Evolutionary conservation across 306 rosid genomes (phyloP).

Genomic region (Citrullus mucosospermus): DNA sequence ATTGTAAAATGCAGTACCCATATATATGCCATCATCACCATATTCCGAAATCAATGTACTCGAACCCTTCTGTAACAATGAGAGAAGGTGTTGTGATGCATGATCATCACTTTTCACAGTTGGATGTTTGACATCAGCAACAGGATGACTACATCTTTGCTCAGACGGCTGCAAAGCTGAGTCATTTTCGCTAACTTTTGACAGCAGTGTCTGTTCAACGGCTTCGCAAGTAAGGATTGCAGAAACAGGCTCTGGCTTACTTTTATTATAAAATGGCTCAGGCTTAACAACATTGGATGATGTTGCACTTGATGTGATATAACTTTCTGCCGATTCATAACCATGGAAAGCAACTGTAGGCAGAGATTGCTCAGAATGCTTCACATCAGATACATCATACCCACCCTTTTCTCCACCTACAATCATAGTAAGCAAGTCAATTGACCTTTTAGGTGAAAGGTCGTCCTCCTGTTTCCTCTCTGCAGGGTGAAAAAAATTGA

Average conservation of each 20-base stretch:
- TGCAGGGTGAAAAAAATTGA: slow-evolving; percentile 22
- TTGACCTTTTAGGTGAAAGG: slow-evolving; percentile 40
- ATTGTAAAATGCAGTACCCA: slow-evolving; percentile 21
- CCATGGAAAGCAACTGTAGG: slow-evolving; percentile 29
- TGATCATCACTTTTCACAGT: slow-evolving; percentile 40
- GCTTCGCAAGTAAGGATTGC: slow-evolving; percentile 89
- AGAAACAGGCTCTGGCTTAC: slow-evolving; percentile 40
- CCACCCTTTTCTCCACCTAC: slow-evolving; percentile 64
- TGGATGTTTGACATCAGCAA: slow-evolving; percentile 31
- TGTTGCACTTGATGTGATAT: slow-evolving; percentile 21
- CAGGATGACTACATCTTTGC: slow-evolving; percentile 30
- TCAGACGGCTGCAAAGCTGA: slow-evolving; percentile 22
- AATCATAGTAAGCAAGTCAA: slow-evolving; percentile 70
- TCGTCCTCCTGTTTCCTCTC: slow-evolving; percentile 50
- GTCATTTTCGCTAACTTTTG: slow-evolving; percentile 45
- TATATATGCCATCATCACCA: slow-evolving; percentile 23
- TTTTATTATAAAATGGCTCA: slow-evolving; percentile 33
- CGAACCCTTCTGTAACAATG: slow-evolving; percentile 69
- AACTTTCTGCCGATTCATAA: slow-evolving; percentile 31
- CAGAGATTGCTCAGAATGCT: slow-evolving; percentile 21
- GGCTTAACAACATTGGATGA: slow-evolving; percentile 24
- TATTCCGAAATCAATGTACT: slow-evolving; percentile 24
- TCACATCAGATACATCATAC: slow-evolving; percentile 24
- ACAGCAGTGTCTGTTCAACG: slow-evolving; percentile 80
- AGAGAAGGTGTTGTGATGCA: slow-evolving; percentile 81